A percentile compares a stretch with the other conserved stretches of the same genome.
phyloP scores from a whole-genome alignment of 805 yeast species.

The Wickerhamomyces chaumierensis region DNA sequence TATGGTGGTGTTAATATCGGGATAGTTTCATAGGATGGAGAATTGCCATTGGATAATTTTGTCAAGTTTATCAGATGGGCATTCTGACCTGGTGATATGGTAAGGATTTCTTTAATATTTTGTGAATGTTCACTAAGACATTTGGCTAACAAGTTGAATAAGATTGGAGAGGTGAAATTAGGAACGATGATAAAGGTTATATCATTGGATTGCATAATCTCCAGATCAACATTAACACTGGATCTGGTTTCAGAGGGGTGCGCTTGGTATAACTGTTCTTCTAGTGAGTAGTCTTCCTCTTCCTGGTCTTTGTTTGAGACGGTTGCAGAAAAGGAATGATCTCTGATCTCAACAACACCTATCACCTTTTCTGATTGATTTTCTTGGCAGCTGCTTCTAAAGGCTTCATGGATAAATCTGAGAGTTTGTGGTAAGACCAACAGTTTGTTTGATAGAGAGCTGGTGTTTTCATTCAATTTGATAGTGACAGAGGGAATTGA shows the following conservation, averaged over 20 bases:
- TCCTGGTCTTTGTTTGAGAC: background rate
- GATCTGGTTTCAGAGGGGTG: background rate
- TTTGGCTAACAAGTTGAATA: background rate
- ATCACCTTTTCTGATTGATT: background rate
- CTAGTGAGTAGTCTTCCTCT: background rate
- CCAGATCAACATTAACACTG: background rate
- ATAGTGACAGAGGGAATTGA: constrained; percentile 1
- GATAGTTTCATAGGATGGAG: background rate
- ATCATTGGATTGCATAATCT: background rate
- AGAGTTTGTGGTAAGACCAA: constrained; percentile 7
- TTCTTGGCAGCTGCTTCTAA: background rate
- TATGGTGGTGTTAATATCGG: constrained; percentile 43
- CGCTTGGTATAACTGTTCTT: background rate
- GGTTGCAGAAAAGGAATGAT: background rate
- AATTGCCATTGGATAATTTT: background rate
- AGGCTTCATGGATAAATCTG: constrained; percentile 10
- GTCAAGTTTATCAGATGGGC: constrained; percentile 15
- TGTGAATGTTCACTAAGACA: background rate
- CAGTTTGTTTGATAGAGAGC: constrained; percentile 5
- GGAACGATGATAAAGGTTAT: background rate
- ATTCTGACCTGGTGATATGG: constrained; percentile 23
- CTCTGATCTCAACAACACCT: background rate
- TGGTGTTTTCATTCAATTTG: constrained; percentile 3
- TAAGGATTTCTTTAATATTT: constrained; percentile 4
- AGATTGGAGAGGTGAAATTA: background rate